Evolutionary conservation across 306 rosid genomes (phyloP).

Genomic region (Glycine soja): DNA sequence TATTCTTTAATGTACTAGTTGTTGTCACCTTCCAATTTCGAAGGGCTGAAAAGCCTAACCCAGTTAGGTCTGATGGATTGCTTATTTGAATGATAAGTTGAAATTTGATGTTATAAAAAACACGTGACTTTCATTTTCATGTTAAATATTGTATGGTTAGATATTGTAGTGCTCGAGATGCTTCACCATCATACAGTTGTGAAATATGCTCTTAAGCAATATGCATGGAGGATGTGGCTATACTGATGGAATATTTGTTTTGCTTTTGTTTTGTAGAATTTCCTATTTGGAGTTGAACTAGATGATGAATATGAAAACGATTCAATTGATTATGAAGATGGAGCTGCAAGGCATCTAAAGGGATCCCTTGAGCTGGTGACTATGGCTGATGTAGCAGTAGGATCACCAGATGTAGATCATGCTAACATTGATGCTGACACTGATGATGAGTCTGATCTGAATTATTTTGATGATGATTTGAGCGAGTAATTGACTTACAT

Average conservation of each 20-base stretch:
- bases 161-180: constrained; percentile 20
- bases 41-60: constrained; percentile 15
- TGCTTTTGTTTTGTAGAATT: constrained; percentile 57
- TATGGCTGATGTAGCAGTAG: constrained; percentile 58
- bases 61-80: background rate
- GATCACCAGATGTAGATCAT: constrained; percentile 58
- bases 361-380: constrained; percentile 63
- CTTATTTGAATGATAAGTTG: constrained; percentile 12
- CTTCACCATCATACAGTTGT: constrained; percentile 5
- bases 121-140: constrained; percentile 28
- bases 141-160: constrained; percentile 13
- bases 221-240: constrained; percentile 5
- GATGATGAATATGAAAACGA: constrained; percentile 71
- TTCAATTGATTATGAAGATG: constrained; percentile 73
- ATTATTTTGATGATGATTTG: constrained; percentile 70
- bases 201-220: constrained; percentile 21
- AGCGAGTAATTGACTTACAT: constrained; percentile 56
- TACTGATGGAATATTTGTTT: constrained; percentile 41
- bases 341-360: constrained; percentile 56
- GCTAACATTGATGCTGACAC: constrained; percentile 59
- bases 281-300: constrained; percentile 64
- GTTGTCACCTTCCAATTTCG: constrained; percentile 2
- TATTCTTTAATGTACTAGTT: constrained; percentile 23
- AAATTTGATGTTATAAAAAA: constrained; percentile 12
- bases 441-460: constrained; percentile 74